Evolutionary conservation across 2,329 filamentous ascomycete species (phyloP).

Genomic region (Microcyclospora pomicola): DNA sequence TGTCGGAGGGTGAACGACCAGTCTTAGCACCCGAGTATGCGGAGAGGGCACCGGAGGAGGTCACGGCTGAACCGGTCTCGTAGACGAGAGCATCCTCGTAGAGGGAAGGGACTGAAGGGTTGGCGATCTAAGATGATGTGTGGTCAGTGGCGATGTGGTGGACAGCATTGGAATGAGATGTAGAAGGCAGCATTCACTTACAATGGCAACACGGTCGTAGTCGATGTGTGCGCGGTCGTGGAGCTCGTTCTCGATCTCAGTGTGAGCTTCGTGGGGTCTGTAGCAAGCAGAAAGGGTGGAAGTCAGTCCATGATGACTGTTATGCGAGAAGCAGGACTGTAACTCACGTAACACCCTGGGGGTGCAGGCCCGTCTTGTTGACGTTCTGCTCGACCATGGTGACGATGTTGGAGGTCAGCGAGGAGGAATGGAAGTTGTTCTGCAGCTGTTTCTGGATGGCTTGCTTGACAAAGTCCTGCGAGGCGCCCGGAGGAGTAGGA

Average conservation of each 20-base stretch:
- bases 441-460: slow-evolving; percentile 44
- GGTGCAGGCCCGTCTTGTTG: slow-evolving; percentile 89
- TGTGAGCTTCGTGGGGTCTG: slow-evolving; percentile 77
- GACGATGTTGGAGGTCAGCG: slow-evolving; percentile 32
- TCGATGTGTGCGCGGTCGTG: slow-evolving; percentile 98
- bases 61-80: slow-evolving; percentile 95
- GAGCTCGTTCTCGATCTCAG: slow-evolving; percentile 93
- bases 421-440: slow-evolving; percentile 46
- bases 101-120: slow-evolving; percentile 85
- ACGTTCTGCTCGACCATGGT: slow-evolving; percentile 41
- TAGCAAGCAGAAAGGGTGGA: not conserved
- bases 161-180: not conserved
- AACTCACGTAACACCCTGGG: slow-evolving; percentile 75
- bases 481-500: slow-evolving; percentile 27
- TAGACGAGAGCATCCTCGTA: slow-evolving; percentile 99
- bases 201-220: slow-evolving; percentile 96
- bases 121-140: slow-evolving; percentile 48
- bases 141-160: slow-evolving; percentile 7
- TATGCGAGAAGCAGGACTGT: not conserved
- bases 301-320: not conserved
- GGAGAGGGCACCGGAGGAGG: slow-evolving; percentile 83
- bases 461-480: slow-evolving; percentile 43
- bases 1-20: slow-evolving; percentile 89
- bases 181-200: slow-evolving; percentile 35
- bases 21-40: slow-evolving; percentile 98